These are phyloP conservation scores for Raddia guianensis DNA, from an alignment of 176 grass and related monocot species.

Conservation along the genomic window DNA sequence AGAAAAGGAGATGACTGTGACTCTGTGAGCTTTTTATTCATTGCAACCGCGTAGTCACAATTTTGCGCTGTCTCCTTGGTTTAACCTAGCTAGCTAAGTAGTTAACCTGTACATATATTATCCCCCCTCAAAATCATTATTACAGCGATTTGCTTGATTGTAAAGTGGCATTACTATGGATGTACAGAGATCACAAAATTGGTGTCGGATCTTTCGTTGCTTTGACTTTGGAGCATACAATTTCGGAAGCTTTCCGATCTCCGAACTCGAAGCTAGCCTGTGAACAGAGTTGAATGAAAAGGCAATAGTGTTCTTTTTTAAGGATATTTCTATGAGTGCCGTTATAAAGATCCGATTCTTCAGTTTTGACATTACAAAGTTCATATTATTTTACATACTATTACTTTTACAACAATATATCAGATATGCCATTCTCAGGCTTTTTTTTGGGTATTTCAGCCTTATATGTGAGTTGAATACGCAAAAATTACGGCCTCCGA, in stretches of 20 bases:
- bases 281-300: background rate
- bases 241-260: background rate
- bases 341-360: too few species aligned
- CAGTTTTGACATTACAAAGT: too few species aligned
- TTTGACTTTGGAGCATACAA: background rate
- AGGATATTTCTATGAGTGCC: too few species aligned
- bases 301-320: too few species aligned
- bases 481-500: too few species aligned
- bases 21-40: background rate
- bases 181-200: background rate
- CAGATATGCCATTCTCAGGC: too few species aligned
- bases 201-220: background rate
- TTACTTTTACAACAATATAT: too few species aligned
- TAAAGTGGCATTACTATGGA: conserved; percentile 5
- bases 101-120: conserved; percentile 38
- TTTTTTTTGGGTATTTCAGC: too few species aligned
- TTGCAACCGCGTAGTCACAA: conserved; percentile 6
- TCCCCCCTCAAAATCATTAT: background rate
- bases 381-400: too few species aligned
- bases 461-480: too few species aligned
- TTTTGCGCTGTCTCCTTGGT: background rate
- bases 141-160: background rate
- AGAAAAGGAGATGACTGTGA: conserved; percentile 65
- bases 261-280: background rate
- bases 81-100: conserved; percentile 36